Percentiles rank a stretch among this genome's conserved stretches.
phyloP scores from a whole-genome alignment of 805 yeast genomes.

The Ogataea philodendri region DNA sequence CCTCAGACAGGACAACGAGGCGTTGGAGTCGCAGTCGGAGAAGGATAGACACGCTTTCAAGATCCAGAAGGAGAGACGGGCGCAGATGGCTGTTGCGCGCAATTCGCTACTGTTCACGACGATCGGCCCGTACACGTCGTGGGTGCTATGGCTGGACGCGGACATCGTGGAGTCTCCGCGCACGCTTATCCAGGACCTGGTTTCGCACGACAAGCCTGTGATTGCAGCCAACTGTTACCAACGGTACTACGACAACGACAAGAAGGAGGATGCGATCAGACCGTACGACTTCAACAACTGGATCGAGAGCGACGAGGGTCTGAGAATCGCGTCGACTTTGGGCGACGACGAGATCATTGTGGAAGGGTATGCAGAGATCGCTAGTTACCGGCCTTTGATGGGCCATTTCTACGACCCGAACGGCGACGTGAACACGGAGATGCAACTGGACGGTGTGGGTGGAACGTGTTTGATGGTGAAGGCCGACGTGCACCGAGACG shows the following conservation, averaged over 20 bases:
- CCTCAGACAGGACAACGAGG: constrained; percentile 84
- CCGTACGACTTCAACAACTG: constrained; percentile 97
- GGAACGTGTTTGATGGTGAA: constrained; percentile 95
- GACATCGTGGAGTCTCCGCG: constrained; percentile 89
- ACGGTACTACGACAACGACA: constrained; percentile 60
- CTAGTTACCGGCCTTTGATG: constrained; percentile 94
- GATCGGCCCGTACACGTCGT: constrained; percentile 82
- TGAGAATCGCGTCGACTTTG: constrained; percentile 67
- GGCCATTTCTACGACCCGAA: constrained; percentile 74
- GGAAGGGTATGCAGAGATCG: constrained; percentile 91
- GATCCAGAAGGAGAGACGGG: constrained; percentile 85
- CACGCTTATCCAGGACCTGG: constrained; percentile 81
- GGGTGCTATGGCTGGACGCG: constrained; percentile 97
- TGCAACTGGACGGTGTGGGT: constrained; percentile 95
- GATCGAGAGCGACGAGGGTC: constrained; percentile 82
- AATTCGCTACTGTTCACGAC: constrained; percentile 89
- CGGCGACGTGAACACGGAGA: constrained; percentile 62
- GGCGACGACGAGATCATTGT: constrained; percentile 87
- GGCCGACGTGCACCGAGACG: constrained; percentile 98
- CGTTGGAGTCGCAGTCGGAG: constrained; percentile 72
- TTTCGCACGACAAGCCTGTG: constrained; percentile 80
- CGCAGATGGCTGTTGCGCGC: constrained; percentile 91
- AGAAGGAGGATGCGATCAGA: constrained; percentile 57
- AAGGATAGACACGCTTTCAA: constrained; percentile 85
- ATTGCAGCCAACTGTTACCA: constrained; percentile 93